phyloP scores from a whole-genome alignment of 805 yeast species.

The Ogataea zsoltii region DNA sequence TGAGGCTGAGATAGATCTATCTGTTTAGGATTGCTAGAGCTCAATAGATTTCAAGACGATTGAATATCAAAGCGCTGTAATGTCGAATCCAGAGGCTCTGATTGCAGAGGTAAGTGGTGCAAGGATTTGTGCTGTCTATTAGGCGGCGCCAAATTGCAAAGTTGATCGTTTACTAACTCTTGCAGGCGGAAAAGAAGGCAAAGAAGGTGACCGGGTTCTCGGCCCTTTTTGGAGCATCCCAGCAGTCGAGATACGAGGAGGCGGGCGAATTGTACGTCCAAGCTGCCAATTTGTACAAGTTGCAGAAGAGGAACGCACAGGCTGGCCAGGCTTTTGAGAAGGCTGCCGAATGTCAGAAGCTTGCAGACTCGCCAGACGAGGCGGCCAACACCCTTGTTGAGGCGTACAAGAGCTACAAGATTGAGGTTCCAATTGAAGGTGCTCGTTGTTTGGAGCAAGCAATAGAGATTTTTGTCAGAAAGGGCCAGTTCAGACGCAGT shows the following conservation, averaged over 20 bases:
- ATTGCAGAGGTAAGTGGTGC: constrained; percentile 34
- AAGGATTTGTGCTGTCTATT: not conserved
- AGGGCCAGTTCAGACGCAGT: constrained; percentile 95
- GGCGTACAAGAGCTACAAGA: constrained; percentile 83
- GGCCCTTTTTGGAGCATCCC: constrained; percentile 63
- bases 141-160: no score
- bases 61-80: constrained; percentile 5
- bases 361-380: constrained; percentile 80
- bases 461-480: constrained; percentile 76
- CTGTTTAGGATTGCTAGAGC: not conserved
- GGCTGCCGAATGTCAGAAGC: constrained; percentile 79
- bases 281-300: constrained; percentile 88
- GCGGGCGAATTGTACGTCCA: constrained; percentile 88
- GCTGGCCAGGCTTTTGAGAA: constrained; percentile 86
- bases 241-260: constrained; percentile 73
- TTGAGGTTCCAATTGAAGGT: constrained; percentile 72
- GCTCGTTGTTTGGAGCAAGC: constrained; percentile 77
- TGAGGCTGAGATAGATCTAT: constrained; percentile 5
- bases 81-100: constrained; percentile 37
- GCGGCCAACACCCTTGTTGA: constrained; percentile 89
- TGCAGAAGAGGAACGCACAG: constrained; percentile 65
- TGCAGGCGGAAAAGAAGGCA: constrained; percentile 68
- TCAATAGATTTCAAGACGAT: not conserved
- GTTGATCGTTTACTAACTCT: constrained; percentile 1
- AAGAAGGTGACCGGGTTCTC: constrained; percentile 70